These are phyloP conservation scores for Hanseniaspora pseudoguilliermondii DNA, from an alignment of 805 yeast genomes.

Conservation along the genomic window DNA sequence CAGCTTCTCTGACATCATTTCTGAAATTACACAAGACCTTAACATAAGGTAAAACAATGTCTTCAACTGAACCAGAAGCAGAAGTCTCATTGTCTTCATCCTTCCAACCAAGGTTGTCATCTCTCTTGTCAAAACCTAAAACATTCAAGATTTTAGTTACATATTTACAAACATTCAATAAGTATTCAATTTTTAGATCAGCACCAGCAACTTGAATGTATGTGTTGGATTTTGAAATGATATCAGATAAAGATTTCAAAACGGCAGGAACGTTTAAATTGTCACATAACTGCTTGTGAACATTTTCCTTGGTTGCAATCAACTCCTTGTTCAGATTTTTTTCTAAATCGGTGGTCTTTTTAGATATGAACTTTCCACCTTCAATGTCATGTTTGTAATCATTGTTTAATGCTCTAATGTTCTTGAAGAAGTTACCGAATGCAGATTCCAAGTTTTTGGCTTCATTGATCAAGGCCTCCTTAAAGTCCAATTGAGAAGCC, in stretches of 20 bases:
- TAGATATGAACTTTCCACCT: conserved; percentile 42
- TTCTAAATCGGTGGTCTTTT: conserved; percentile 47
- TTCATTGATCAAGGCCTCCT: conserved; percentile 63
- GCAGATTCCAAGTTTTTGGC: conserved; percentile 65
- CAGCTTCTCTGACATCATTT: conserved; percentile 63
- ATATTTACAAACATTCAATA: conserved; percentile 52
- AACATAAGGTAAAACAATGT: conserved; percentile 64
- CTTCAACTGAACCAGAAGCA: conserved; percentile 37
- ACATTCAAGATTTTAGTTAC: conserved; percentile 56
- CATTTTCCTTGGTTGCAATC: conserved; percentile 39
- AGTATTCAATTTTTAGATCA: conserved; percentile 49
- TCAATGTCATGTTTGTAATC: conserved; percentile 46
- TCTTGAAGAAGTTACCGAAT: conserved; percentile 70
- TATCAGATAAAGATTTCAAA: conserved; percentile 48
- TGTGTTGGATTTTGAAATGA: conserved; percentile 58
- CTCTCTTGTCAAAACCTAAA: conserved; percentile 63
- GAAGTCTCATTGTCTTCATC: conserved; percentile 26
- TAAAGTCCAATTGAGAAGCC: conserved; percentile 88
- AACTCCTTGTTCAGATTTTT: conserved; percentile 42
- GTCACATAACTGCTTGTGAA: conserved; percentile 75
- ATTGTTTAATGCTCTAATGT: conserved; percentile 63
- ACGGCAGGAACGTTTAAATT: conserved; percentile 72
- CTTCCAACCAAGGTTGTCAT: conserved; percentile 73
- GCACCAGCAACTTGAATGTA: conserved; percentile 48
- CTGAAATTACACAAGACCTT: conserved; percentile 68